A percentile compares a stretch with the other conserved stretches of the same genome.
Evolutionary conservation across 2,329 filamentous ascomycete species (phyloP).

Genomic region (Pseudogymnoascus sp.): DNA sequence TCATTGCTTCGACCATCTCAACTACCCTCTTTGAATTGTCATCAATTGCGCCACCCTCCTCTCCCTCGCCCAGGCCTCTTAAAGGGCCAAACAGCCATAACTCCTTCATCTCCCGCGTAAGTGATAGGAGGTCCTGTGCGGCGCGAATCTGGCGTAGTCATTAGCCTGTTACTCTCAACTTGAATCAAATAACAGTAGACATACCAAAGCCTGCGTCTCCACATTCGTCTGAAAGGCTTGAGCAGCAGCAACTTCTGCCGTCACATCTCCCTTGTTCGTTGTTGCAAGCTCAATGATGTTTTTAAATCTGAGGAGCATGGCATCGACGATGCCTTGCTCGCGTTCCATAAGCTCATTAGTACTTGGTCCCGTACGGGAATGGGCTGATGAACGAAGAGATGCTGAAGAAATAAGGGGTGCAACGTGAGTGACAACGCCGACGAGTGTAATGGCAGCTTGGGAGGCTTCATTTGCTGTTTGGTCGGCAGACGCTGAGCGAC

Average conservation of each 20-base stretch:
- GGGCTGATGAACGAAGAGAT: not conserved
- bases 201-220: conserved; percentile 27
- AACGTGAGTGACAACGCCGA: not conserved
- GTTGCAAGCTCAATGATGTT: conserved; percentile 32
- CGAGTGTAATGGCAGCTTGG: not conserved
- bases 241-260: conserved; percentile 26
- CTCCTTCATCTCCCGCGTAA: conserved; percentile 41
- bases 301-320: conserved; percentile 37
- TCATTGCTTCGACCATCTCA: conserved; percentile 25
- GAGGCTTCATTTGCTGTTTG: conserved; percentile 5
- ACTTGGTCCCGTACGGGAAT: not conserved
- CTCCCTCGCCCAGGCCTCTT: conserved; percentile 36
- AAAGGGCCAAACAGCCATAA: conserved; percentile 43
- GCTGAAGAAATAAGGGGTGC: not conserved
- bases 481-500: not conserved
- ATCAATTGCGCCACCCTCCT: conserved; percentile 32
- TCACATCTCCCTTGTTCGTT: conserved; percentile 22
- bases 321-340: conserved; percentile 37
- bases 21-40: conserved; percentile 29
- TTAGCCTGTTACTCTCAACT: not conserved
- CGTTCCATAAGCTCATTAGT: conserved; percentile 33
- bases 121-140: conserved; percentile 36
- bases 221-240: conserved; percentile 28
- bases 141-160: conserved; percentile 23
- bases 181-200: conserved; percentile 8